Evolutionary conservation across 2,329 filamentous ascomycete genomes (phyloP), one percentile per base, ranked within the genome.

Genomic region (Mycosphaerella arachidis): DNA sequence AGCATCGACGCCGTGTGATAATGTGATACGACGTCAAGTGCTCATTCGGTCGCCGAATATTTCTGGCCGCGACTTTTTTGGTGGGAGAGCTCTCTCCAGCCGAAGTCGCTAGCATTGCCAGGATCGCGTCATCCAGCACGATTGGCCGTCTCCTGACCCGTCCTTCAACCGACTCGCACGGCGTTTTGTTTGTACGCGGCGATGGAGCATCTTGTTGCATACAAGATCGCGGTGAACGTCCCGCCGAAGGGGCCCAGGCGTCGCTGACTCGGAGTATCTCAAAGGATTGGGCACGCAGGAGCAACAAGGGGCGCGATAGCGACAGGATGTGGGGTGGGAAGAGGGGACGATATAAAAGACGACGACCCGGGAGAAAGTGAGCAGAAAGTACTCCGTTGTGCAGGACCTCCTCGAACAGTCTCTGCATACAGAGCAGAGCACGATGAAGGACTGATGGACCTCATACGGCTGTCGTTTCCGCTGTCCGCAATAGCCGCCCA

Each of bases 121-220:
- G 40, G n/a, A 56, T 56, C 27, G 43, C 45, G 54, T 50, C 43
- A 56, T 56, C 45, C n/a, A 13, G 52, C 52, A 40, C 37, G 18
- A 43, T 54, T 43, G 33, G 52, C 31, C 33, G 7, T 37, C 43
- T 20, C 16, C 30, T 18, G 27, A 56, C 45, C 54, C 54, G 43
- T 24, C 45, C 27, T 48, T 56, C 29, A 48, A 48, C 54, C 54
- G 54, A 9, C 33, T 27, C 4, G 8, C 54, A 48, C 54, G 54
- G 24, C 50, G 45, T 37, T 37, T 24, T 12, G 12, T 3, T 27
- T 52, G 50, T 50, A 1, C 9, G n/a, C 20, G 46, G 29, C 29
- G 3, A 27, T 29, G 20, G 6, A 20, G 13, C 24, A 24, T 24
- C 24, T 24, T 24, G 24, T 24, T 46, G 20, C 43, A n/a, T n/a